These are phyloP conservation scores for Chrysoporthe austroafricana DNA, from an alignment of 2,329 filamentous ascomycete genomes.

Conservation along the genomic window DNA sequence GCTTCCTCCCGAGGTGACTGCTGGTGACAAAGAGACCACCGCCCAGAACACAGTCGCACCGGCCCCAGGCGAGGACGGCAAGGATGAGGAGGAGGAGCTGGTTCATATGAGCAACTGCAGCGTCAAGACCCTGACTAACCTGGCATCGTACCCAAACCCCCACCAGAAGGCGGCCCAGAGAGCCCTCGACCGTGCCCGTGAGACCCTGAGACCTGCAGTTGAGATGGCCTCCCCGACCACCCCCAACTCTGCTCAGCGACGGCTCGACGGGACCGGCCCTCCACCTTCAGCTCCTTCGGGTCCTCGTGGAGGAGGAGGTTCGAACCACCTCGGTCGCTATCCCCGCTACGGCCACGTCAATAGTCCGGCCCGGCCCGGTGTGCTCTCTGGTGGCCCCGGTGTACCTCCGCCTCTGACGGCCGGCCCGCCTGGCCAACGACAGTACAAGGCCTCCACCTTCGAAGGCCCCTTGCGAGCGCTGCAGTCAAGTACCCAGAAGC, in stretches of 20 bases:
- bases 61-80: conserved; percentile 15
- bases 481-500: conserved; percentile 32
- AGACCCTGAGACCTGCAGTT: conserved; percentile 29
- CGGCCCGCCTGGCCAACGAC: conserved; percentile 58
- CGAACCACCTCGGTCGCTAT: conserved; percentile 21
- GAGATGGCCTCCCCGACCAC: conserved; percentile 29
- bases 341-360: conserved; percentile 26
- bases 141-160: conserved; percentile 61
- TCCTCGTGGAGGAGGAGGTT: conserved; percentile 15
- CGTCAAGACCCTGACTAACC: conserved; percentile 54
- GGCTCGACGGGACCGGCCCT: conserved; percentile 5
- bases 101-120: conserved; percentile 43
- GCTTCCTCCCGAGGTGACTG: neutral
- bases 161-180: conserved; percentile 56
- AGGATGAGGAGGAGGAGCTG: conserved; percentile 35
- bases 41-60: conserved; percentile 25
- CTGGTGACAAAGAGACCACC: conserved; percentile 31
- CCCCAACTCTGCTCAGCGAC: conserved; percentile 27
- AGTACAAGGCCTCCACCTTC: conserved; percentile 49
- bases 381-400: conserved; percentile 42
- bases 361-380: conserved; percentile 28
- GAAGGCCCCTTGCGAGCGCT: conserved; percentile 44
- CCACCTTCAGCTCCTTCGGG: neutral
- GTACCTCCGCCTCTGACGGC: conserved; percentile 57
- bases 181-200: conserved; percentile 39